phyloP scores from a whole-genome alignment of 176 grass and related monocot genomes.

The Avena atlantica region DNA sequence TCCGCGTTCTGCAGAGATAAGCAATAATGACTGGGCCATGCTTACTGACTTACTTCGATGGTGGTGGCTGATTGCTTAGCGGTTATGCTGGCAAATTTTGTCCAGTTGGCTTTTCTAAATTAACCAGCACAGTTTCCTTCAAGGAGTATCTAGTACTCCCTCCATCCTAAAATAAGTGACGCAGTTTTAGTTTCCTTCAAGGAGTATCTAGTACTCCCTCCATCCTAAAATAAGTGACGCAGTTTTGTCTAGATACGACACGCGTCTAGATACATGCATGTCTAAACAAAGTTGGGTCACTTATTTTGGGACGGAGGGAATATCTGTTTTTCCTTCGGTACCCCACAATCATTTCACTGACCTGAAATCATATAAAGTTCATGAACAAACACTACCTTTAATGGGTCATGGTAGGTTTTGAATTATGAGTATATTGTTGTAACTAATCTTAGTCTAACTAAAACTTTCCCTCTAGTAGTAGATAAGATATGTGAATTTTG shows the following conservation, averaged over 20 bases:
- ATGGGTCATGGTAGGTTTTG: background rate
- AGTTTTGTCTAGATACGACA: too few relatives aligned
- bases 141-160: background rate
- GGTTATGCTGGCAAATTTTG: background rate
- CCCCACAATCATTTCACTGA: background rate
- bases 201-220: background rate
- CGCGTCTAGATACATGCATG: too few relatives aligned
- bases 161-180: too few relatives aligned
- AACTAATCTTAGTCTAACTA: background rate
- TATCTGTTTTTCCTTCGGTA: background rate
- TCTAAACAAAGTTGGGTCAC: too few relatives aligned
- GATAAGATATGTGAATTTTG: background rate
- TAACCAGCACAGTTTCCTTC: background rate
- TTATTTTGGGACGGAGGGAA: too few relatives aligned
- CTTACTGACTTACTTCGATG: background rate
- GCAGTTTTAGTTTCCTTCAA: background rate
- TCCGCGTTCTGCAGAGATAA: background rate
- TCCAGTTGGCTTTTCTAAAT: background rate
- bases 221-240: too few relatives aligned
- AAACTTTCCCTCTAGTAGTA: background rate
- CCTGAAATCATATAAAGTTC: background rate
- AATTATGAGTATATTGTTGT: background rate
- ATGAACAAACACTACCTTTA: background rate
- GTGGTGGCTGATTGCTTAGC: background rate
- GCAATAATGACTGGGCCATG: background rate